Base-by-base conservation (phyloP, 805 yeast species). In the Lipomyces sp. region DNA sequence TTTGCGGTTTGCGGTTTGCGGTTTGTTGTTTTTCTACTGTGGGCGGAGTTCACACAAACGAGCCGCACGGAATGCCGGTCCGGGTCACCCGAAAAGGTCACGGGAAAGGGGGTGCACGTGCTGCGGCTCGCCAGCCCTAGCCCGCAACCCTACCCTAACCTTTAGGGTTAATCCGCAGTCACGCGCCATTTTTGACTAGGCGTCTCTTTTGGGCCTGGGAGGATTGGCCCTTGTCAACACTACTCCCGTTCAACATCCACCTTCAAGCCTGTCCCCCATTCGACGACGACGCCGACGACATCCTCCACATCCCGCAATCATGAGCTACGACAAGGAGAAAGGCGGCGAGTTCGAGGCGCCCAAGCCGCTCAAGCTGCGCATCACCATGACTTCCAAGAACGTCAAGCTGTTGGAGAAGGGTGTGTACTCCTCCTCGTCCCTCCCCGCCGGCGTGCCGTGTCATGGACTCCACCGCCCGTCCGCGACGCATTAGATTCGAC, bases 301-400 rank as follows among this genome's bases (percentile, higher is more conserved):
- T n/a, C n/a, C n/a, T 11, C 10, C 26, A 24, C 43, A 24, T 10
- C 5, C 21, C 38, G 18, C 16, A 39, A 59, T 35, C 35, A 59
- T 54, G 62, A 60, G 61, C 47, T 57, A 47, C 71, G 80, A 83
- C 75, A 83, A 59, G 47, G 59, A 60, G 53, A 56, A 61, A 51
- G 58, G 43, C 40, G 53, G 49, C 28, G 58, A 51, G 32, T 23
- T 46, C 32, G 61, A 57, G 53, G 61, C 53, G 39, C 49, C 58
- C 36, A 43, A 50, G 31, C 47, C 86, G 81, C 87, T 84, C 84
- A 91, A 90, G 86, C 90, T 93, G 81, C 90, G 98, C 84, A 90
- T 93, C 79, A 89, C 97, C 74, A 82, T 93, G 81, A 89, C 95
- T 74, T 93, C 98, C 68, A 88, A 96, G 82, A 89, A 91, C 82